Evolutionary conservation across 345 rosid species (phyloP).

Genomic region (Ricinus communis): DNA sequence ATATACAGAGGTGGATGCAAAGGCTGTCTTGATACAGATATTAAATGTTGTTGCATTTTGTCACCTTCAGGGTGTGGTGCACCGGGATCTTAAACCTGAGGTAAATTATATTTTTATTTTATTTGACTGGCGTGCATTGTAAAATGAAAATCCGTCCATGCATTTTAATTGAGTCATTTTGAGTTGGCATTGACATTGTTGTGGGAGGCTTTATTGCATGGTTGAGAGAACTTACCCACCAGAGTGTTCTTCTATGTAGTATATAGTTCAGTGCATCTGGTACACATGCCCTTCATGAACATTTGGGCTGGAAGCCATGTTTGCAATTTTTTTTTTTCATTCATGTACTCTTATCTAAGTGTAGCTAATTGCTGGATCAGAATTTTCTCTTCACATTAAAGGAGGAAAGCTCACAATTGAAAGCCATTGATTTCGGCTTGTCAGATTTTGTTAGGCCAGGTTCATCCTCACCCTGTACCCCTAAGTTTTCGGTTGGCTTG

Average conservation of each 20-base stretch:
- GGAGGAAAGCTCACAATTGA: constrained; percentile 80
- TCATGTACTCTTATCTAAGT: constrained; percentile 20
- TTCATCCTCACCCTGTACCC: constrained; percentile 13
- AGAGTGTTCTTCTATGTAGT: background rate
- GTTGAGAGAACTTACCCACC: background rate
- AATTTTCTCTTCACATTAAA: constrained; percentile 83
- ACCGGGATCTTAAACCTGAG: constrained; percentile 98
- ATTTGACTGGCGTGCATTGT: background rate
- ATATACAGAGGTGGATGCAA: constrained; percentile 89
- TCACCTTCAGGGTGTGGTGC: constrained; percentile 98
- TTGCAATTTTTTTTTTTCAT: background rate
- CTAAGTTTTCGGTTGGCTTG: background rate
- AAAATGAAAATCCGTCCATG: background rate
- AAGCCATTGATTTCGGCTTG: constrained; percentile 94
- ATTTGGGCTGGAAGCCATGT: background rate
- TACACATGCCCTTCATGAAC: no score
- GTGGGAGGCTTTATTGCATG: background rate
- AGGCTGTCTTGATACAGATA: constrained; percentile 75
- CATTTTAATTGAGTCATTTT: background rate
- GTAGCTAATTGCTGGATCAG: constrained; percentile 53
- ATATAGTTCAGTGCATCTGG: background rate
- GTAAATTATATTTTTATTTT: constrained; percentile 31
- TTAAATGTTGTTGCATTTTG: constrained; percentile 79
- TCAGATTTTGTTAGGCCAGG: constrained; percentile 99
- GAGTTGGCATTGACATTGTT: background rate